phyloP scores from a whole-genome alignment of 148 eudicot genomes.

The Suaeda aralocaspica region DNA sequence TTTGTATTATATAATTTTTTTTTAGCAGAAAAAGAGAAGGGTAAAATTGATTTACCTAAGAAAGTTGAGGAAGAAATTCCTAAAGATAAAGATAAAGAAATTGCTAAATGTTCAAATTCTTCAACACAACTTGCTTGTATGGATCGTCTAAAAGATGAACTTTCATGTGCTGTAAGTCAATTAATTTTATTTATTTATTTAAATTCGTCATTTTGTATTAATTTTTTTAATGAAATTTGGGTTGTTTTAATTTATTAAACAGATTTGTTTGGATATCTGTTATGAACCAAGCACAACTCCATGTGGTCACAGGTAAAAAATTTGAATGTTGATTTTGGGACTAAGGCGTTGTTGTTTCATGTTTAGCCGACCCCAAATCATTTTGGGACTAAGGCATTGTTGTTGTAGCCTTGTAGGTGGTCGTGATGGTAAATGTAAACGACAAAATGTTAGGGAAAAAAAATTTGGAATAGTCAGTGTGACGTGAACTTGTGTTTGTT shows the following conservation, averaged over 20 bases:
- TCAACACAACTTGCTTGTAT: slow-evolving; percentile 55
- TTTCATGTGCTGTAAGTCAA: slow-evolving; percentile 81
- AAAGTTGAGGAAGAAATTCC: slow-evolving; percentile 22
- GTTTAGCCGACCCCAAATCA: too few species aligned
- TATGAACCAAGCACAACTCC: slow-evolving; percentile 94
- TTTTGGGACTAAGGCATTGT: too few species aligned
- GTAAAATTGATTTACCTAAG: slow-evolving; percentile 30
- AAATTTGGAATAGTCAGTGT: too few species aligned
- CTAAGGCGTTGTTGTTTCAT: too few species aligned
- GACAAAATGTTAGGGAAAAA: too few species aligned
- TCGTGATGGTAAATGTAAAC: too few species aligned
- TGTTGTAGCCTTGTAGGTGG: too few species aligned
- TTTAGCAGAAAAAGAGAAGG: slow-evolving; percentile 15
- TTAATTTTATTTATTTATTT: not conserved
- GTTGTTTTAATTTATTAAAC: slow-evolving; percentile 21
- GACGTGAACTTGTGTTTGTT: not conserved
- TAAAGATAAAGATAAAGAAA: slow-evolving; percentile 23
- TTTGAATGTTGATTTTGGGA: not conserved
- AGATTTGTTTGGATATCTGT: slow-evolving; percentile 97
- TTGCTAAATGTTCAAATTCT: slow-evolving; percentile 30
- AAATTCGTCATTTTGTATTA: not conserved
- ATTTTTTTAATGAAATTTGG: not conserved
- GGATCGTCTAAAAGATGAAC: slow-evolving; percentile 83
- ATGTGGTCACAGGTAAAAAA: slow-evolving; percentile 89
- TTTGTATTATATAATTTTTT: not conserved